phyloP scores from a whole-genome alignment of 331 rosid species.

The Cydonia oblonga region DNA sequence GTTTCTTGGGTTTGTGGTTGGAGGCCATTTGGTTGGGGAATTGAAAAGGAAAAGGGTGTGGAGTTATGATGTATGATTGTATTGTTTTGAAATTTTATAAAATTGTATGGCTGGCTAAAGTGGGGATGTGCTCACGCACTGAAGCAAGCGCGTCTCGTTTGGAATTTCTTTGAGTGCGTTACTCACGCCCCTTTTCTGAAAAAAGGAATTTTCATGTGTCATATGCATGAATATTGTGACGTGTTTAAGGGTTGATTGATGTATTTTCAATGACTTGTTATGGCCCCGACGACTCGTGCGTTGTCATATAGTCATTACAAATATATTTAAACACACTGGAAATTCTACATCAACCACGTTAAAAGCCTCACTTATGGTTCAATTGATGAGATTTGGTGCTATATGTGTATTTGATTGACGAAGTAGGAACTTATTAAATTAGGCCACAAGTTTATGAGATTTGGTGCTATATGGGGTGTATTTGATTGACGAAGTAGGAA shows the following conservation, averaged over 20 bases:
- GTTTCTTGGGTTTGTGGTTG: conserved; percentile 42
- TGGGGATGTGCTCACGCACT: conserved; percentile 38
- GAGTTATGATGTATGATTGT: neutral
- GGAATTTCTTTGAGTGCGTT: conserved; percentile 36
- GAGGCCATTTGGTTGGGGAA: conserved; percentile 37
- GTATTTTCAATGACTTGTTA: neutral
- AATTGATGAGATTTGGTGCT: too few species aligned
- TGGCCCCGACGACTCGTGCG: neutral
- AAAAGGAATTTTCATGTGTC: conserved; percentile 36
- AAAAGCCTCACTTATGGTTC: too few species aligned
- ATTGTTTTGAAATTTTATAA: conserved; percentile 10
- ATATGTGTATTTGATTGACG: neutral
- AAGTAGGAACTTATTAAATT: neutral
- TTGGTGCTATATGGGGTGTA: too few species aligned
- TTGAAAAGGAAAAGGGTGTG: neutral
- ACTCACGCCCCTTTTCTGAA: conserved; percentile 34
- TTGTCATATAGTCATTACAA: neutral
- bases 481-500: too few species aligned
- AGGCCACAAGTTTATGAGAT: too few species aligned
- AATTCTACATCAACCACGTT: too few species aligned
- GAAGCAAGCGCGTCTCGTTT: conserved; percentile 26
- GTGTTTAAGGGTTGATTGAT: neutral
- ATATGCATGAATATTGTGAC: conserved; percentile 14
- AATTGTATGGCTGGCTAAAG: neutral
- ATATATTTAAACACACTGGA: too few species aligned